Evolutionary conservation across 331 rosid genomes (phyloP).

Genomic region (Malus hybrid): DNA sequence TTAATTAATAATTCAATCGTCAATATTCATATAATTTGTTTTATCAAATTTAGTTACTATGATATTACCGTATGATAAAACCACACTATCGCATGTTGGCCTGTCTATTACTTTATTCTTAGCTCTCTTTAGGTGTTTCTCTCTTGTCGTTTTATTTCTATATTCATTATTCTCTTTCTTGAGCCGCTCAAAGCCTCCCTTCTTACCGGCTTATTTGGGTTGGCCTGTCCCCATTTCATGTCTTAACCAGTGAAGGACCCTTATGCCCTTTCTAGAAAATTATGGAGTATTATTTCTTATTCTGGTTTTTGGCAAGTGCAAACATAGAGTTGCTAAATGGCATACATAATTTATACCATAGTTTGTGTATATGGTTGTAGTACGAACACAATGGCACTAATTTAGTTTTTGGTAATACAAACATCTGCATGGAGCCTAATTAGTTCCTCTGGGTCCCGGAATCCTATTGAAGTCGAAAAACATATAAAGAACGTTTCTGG

Average conservation of each 20-base stretch:
- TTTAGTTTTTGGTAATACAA: background rate
- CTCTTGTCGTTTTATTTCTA: slow-evolving; percentile 40
- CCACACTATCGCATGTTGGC: slow-evolving; percentile 62
- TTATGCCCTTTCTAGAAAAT: background rate
- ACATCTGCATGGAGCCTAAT: no score
- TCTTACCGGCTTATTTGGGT: background rate
- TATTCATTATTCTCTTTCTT: slow-evolving; percentile 17
- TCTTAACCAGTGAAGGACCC: background rate
- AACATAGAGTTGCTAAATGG: background rate
- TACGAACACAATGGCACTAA: background rate
- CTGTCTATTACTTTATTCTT: slow-evolving; percentile 75
- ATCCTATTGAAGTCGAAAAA: no score
- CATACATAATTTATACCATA: background rate
- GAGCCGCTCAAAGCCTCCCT: background rate
- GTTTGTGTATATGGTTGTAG: background rate
- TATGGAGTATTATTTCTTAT: background rate
- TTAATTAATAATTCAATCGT: no score
- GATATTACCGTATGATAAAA: background rate
- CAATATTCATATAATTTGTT: no score
- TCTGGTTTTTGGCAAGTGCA: background rate
- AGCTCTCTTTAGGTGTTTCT: slow-evolving; percentile 28
- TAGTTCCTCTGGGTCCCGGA: no score
- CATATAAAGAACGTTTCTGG: no score
- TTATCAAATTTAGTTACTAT: no score
- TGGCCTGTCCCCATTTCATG: background rate